phyloP scores from a whole-genome alignment of 2,329 filamentous ascomycete species.

The Aspergillaceae sp. region DNA sequence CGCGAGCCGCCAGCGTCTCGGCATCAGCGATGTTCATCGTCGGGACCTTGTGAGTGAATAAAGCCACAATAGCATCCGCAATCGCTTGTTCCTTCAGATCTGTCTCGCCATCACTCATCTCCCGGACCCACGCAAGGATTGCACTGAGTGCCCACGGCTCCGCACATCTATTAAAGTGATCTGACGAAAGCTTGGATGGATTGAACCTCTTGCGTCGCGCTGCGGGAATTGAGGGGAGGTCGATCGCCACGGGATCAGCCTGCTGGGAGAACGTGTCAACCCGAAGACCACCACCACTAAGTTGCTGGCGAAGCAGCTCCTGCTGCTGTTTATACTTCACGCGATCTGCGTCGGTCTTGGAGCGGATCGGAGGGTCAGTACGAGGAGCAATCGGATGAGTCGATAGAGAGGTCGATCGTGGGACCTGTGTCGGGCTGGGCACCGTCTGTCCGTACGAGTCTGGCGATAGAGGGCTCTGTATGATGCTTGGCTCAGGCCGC shows the following conservation, averaged over 20 bases:
- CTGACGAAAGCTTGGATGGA: conserved; percentile 68
- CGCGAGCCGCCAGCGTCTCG: conserved; percentile 69
- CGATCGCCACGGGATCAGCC: conserved; percentile 53
- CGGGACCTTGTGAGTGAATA: conserved; percentile 91
- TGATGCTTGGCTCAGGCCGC: conserved; percentile 38
- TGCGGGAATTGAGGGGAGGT: conserved; percentile 73
- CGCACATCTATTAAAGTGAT: conserved; percentile 73
- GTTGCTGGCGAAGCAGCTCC: conserved; percentile 45
- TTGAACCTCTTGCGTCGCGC: conserved; percentile 76
- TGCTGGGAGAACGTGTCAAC: conserved; percentile 45
- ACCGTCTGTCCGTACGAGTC: conserved; percentile 45
- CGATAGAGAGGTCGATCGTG: conserved; percentile 72
- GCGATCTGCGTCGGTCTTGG: conserved; percentile 83
- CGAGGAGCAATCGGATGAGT: conserved; percentile 73
- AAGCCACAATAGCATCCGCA: conserved; percentile 73
- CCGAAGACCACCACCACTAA: conserved; percentile 25
- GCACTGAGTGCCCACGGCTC: conserved; percentile 91
- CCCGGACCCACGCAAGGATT: conserved; percentile 78
- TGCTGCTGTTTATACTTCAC: conserved; percentile 46
- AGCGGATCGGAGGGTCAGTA: conserved; percentile 73
- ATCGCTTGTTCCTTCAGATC: conserved; percentile 79
- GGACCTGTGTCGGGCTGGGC: conserved; percentile 43
- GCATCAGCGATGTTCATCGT: conserved; percentile 98
- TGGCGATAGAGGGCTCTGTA: conserved; percentile 31
- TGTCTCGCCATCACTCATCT: conserved; percentile 82